Conservation (phyloP, 208 protist species). For the Balamuthia mandrillaris region DNA sequence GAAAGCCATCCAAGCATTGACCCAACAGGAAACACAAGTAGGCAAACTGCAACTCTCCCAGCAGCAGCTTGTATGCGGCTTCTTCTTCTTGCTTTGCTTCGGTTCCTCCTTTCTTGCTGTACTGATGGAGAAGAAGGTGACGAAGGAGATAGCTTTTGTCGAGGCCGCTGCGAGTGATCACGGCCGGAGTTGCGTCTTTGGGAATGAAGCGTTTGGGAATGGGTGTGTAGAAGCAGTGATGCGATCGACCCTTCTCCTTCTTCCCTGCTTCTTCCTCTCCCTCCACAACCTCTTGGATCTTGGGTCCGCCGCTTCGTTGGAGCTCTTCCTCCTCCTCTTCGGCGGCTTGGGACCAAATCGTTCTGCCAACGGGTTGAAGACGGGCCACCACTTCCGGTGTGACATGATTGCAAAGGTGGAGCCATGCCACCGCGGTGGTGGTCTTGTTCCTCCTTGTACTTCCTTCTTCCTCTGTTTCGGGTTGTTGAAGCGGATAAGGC, state of each 20-base stretch:
- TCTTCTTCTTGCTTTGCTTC: neutral
- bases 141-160: constrained; percentile 7
- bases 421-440: neutral
- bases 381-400: neutral
- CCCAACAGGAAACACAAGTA: constrained; percentile 5
- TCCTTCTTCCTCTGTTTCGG: too few relatives aligned
- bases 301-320: neutral
- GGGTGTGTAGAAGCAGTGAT: neutral
- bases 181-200: neutral
- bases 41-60: constrained; percentile 11
- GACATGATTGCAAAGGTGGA: neutral
- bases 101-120: neutral
- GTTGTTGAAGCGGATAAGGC: neutral
- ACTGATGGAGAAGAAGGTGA: neutral
- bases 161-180: neutral
- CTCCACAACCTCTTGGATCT: neutral
- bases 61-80: neutral
- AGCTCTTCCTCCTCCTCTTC: neutral
- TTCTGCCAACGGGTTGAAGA: neutral
- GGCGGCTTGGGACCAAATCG: neutral
- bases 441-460: too few relatives aligned
- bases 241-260: neutral
- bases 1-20: neutral
- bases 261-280: neutral
- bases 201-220: neutral